Evolutionary conservation across 257 asterid species (phyloP).

Genomic region (Sherardia arvensis): DNA sequence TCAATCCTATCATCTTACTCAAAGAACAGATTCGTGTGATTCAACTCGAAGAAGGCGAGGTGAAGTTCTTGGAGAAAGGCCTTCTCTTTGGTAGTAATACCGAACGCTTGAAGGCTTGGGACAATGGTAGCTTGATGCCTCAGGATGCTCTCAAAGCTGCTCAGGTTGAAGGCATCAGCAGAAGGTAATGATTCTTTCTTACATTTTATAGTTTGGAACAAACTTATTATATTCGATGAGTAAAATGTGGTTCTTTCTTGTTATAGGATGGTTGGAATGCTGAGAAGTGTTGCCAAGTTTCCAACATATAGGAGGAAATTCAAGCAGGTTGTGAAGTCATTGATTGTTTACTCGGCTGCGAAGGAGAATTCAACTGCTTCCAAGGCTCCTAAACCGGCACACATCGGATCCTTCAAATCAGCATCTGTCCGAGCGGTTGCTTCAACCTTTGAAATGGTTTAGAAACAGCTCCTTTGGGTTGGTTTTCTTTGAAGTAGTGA

Average conservation of each 20-base stretch:
- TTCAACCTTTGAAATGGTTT: constrained; percentile 47
- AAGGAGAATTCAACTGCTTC: constrained; percentile 32
- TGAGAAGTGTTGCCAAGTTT: constrained; percentile 49
- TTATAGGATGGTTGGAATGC: constrained; percentile 85
- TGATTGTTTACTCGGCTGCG: constrained; percentile 25
- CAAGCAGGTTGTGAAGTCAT: constrained; percentile 65
- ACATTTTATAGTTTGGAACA: neutral
- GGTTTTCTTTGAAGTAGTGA: neutral
- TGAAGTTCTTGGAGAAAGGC: constrained; percentile 54
- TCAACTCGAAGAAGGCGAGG: constrained; percentile 60
- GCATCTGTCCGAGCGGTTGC: constrained; percentile 32
- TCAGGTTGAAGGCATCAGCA: constrained; percentile 80
- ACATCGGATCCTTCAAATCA: constrained; percentile 39
- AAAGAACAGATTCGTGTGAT: constrained; percentile 75
- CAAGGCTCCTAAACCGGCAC: constrained; percentile 23
- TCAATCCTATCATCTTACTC: constrained; percentile 72
- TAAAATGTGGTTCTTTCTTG: constrained; percentile 3
- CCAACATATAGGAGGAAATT: constrained; percentile 80
- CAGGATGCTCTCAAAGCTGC: constrained; percentile 70
- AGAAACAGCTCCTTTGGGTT: constrained; percentile 1
- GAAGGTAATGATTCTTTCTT: constrained; percentile 43
- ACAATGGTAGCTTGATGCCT: constrained; percentile 54
- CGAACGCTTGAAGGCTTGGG: constrained; percentile 64
- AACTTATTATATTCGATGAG: neutral
- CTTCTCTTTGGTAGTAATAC: constrained; percentile 46